These are phyloP conservation scores for Collariella sp. DNA, from an alignment of 495 filamentous ascomycete genomes.

Conservation along the genomic window DNA sequence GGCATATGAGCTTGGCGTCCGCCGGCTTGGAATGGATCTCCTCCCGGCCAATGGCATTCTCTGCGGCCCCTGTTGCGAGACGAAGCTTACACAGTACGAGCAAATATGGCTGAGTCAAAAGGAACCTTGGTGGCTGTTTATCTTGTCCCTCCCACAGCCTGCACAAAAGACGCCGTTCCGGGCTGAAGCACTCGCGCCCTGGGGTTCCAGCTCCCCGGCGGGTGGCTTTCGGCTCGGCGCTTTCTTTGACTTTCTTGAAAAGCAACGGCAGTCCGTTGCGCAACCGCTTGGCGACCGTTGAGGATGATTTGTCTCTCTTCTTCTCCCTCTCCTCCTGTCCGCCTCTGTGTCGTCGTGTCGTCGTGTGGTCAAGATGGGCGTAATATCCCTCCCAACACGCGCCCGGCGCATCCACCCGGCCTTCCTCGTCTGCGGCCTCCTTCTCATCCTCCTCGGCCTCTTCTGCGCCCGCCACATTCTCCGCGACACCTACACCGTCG, in stretches of 20 bases:
- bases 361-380: neutral
- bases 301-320: neutral
- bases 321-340: neutral
- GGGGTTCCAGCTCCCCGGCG: neutral
- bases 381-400: neutral
- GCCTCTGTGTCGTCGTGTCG: neutral
- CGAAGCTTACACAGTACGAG: slow-evolving; percentile 1
- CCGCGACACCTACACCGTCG: slow-evolving; percentile 22
- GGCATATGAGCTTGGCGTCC: neutral
- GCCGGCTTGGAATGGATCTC: neutral
- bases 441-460: slow-evolving; percentile 6
- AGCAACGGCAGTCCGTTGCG: neutral
- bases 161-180: neutral
- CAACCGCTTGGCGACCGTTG: neutral
- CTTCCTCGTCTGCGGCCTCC: slow-evolving; percentile 4
- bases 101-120: neutral
- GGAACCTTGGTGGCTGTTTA: no score
- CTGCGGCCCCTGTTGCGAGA: neutral
- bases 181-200: neutral
- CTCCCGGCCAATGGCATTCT: neutral
- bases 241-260: neutral
- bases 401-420: slow-evolving; percentile 2
- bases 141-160: no score
- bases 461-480: slow-evolving; percentile 17
- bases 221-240: no score